These are phyloP conservation scores for Xanthoconium stramineum DNA, from an alignment of 768 basidiomycete species.

Conservation along the genomic window DNA sequence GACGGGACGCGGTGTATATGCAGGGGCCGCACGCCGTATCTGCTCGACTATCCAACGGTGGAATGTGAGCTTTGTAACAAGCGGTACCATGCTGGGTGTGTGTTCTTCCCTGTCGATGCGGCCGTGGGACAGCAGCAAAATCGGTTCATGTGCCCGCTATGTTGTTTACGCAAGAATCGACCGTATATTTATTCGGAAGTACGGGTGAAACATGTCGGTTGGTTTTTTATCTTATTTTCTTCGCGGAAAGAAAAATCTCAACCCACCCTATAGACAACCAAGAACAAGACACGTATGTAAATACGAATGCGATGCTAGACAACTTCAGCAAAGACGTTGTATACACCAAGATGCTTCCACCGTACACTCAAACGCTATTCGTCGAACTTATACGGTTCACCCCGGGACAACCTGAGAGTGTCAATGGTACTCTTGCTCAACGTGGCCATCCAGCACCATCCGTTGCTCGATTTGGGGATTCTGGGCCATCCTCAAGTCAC, in stretches of 20 bases:
- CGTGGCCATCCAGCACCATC: conserved; percentile 17
- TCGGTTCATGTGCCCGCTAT: conserved; percentile 72
- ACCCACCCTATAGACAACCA: conserved; percentile 36
- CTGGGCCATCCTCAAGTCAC: conserved; percentile 29
- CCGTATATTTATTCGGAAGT: conserved; percentile 74
- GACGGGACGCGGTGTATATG: conserved; percentile 83
- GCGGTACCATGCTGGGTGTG: conserved; percentile 71
- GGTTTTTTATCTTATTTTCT: conserved; percentile 20
- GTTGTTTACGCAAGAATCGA: conserved; percentile 71
- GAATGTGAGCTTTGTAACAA: conserved; percentile 65
- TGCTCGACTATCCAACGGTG: conserved; percentile 59
- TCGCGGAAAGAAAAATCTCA: conserved; percentile 1
- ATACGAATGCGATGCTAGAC: conserved; percentile 71
- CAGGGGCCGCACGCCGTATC: conserved; percentile 60
- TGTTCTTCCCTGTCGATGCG: conserved; percentile 60
- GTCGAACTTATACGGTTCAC: conserved; percentile 61
- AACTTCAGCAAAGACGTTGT: conserved; percentile 69
- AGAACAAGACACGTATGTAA: conserved; percentile 61
- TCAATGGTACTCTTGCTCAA: conserved; percentile 15
- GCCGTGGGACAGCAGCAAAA: conserved; percentile 30
- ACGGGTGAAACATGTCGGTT: conserved; percentile 63
- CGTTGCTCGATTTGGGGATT: conserved; percentile 24
- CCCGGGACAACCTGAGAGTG: conserved; percentile 30
- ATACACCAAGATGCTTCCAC: conserved; percentile 61
- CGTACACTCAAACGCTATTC: conserved; percentile 65